These are phyloP conservation scores for Talaromyces islandicus DNA, from an alignment of 2,329 filamentous ascomycete genomes.

Conservation along the genomic window DNA sequence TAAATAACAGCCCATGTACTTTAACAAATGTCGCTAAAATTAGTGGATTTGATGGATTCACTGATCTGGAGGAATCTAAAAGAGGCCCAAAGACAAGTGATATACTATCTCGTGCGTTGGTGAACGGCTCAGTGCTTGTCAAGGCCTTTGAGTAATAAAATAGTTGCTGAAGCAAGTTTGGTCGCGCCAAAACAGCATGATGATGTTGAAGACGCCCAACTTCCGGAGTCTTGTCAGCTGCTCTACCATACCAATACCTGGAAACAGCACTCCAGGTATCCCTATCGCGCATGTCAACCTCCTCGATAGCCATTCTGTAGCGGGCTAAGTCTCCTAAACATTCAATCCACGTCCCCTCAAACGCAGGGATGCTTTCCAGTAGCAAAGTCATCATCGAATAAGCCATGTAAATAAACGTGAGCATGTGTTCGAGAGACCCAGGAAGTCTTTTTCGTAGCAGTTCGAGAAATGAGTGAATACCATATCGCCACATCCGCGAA, in stretches of 20 bases:
- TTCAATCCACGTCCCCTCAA: slow-evolving; percentile 88
- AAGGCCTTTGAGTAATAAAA: slow-evolving; percentile 57
- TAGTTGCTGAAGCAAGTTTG: slow-evolving; percentile 52
- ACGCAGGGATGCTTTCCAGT: slow-evolving; percentile 76
- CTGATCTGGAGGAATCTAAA: slow-evolving; percentile 34
- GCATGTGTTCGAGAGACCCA: slow-evolving; percentile 76
- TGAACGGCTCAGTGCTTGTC: slow-evolving; percentile 50
- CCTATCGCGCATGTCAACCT: slow-evolving; percentile 66
- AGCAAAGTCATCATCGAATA: slow-evolving; percentile 87
- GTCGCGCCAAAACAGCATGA: slow-evolving; percentile 61
- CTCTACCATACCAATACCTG: slow-evolving; percentile 76
- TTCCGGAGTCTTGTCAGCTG: slow-evolving; percentile 67
- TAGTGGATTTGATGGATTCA: slow-evolving; percentile 20
- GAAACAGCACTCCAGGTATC: slow-evolving; percentile 79
- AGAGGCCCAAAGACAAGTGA: slow-evolving; percentile 50
- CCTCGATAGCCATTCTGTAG: slow-evolving; percentile 88
- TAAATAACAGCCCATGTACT: slow-evolving; percentile 48
- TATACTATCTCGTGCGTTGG: slow-evolving; percentile 52
- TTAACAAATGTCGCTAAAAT: slow-evolving; percentile 46
- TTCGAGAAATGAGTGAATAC: slow-evolving; percentile 80
- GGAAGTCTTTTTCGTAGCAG: slow-evolving; percentile 69
- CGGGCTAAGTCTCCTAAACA: slow-evolving; percentile 80
- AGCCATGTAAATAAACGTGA: slow-evolving; percentile 80
- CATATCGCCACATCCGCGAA: slow-evolving; percentile 87
- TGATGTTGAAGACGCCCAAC: slow-evolving; percentile 83